These are phyloP conservation scores for Metschnikowia lochheadii DNA, from an alignment of 805 yeast genomes.

Conservation along the genomic window DNA sequence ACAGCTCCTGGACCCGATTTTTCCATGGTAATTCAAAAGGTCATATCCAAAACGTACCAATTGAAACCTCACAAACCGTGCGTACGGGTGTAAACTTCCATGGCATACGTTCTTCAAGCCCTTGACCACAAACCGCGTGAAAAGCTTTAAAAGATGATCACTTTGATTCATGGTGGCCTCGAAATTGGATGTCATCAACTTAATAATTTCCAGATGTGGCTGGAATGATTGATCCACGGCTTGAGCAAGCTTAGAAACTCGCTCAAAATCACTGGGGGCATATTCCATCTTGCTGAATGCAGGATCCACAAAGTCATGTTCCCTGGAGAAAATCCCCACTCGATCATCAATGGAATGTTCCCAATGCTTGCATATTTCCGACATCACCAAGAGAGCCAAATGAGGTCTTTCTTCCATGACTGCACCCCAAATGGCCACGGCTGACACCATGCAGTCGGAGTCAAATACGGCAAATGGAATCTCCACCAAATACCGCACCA, in stretches of 20 bases:
- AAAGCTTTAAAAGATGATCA: constrained; percentile 62
- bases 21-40: constrained; percentile 52
- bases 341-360: constrained; percentile 55
- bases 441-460: constrained; percentile 54
- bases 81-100: constrained; percentile 81
- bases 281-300: constrained; percentile 80
- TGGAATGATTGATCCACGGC: constrained; percentile 47
- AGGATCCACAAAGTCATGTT: constrained; percentile 52
- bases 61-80: constrained; percentile 73
- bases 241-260: constrained; percentile 49
- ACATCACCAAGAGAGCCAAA: constrained; percentile 54
- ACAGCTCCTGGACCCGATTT: constrained; percentile 45
- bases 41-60: constrained; percentile 65
- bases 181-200: constrained; percentile 69
- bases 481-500: constrained; percentile 50
- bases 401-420: constrained; percentile 64
- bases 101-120: constrained; percentile 48
- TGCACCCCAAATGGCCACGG: constrained; percentile 77
- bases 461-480: constrained; percentile 71
- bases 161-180: constrained; percentile 75
- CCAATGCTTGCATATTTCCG: constrained; percentile 70
- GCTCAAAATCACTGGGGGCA: constrained; percentile 70
- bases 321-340: constrained; percentile 61
- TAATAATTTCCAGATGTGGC: constrained; percentile 67
- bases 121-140: constrained; percentile 54